These are phyloP conservation scores for Nakaseomyces bracarensis DNA, from an alignment of 1,139 yeast genomes.

Conservation along the genomic window DNA sequence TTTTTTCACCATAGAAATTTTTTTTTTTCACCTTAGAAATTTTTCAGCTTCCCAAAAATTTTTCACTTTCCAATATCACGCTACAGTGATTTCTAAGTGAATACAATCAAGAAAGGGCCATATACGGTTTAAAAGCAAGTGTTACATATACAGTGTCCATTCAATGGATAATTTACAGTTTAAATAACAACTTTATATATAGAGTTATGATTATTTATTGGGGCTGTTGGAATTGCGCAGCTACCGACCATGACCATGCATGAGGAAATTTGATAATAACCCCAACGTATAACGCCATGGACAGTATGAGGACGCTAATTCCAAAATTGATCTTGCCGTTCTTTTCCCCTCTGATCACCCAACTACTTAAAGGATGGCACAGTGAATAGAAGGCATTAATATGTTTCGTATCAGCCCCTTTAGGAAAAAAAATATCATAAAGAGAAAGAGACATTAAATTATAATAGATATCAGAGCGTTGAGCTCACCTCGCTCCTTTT, in stretches of 20 bases:
- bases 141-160: too few relatives aligned
- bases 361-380: constrained; percentile 27
- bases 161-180: too few relatives aligned
- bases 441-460: neutral
- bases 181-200: too few relatives aligned
- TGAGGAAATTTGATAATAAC: constrained; percentile 3
- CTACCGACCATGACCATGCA: constrained; percentile 26
- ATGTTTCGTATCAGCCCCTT: constrained; percentile 17
- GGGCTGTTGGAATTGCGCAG: constrained; percentile 20
- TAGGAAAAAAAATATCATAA: constrained; percentile 5
- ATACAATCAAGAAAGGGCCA: too few relatives aligned
- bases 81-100: too few relatives aligned
- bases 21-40: neutral
- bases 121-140: too few relatives aligned
- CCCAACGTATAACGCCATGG: constrained; percentile 14
- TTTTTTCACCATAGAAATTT: neutral
- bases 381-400: constrained; percentile 33
- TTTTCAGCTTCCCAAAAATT: constrained; percentile 3
- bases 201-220: too few relatives aligned
- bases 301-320: constrained; percentile 33
- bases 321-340: constrained; percentile 26
- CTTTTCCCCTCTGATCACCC: constrained; percentile 33
- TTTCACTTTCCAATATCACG: neutral
- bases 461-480: neutral
- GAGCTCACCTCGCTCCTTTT: neutral